Base-by-base conservation (phyloP, 257 asterid species). In the Solanum clarkiae region DNA sequence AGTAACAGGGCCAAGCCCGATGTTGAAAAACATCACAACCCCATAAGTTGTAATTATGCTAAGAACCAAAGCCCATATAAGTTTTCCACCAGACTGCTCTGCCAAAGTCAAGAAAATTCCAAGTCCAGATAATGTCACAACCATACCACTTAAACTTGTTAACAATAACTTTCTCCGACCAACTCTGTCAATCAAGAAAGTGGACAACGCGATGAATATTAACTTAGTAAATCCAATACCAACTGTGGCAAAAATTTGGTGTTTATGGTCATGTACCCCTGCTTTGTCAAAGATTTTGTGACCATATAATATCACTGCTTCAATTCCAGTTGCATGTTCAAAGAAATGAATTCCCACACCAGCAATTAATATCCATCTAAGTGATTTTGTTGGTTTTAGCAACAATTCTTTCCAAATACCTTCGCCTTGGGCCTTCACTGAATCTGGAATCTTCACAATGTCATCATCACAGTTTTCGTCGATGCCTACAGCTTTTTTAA, bases 1-100 rank as follows among this genome's bases (percentile, higher is more conserved):
- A 12, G 97, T 93, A 29, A 94, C 93, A 0, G 98, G 98, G 2
- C 92, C 94, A 4, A 94, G 92, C 40, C 98, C 98, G 0, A 94
- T 84, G 80, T 94, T 94, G 83, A 93, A 94, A 75, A 91, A 94
- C 92, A 86, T 87, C 10, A 93, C 88, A n/a, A 80, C 90, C 13
- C 55, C 10, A 56, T 94, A 93, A 3, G 90, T 90, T 22, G 91
- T 89, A 17, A 92, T 80, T 22, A 93, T 80, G 54, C 97, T 91
- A 2, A 93, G 42, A 4, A 90, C 95, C 45, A 94, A 72, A 1
- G 94, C 93, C 93, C 93, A 90, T 7, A 88, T 0, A 12, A 93
- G 29, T 86, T 87, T 85, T 10, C 44, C 79, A 8, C 80, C 91
- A 3, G 91, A 49, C 4, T 86, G 88, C 40, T 91, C 90, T 29